Base-by-base conservation (phyloP, 2,329 filamentous ascomycete species). In the Xylaria sp. region DNA sequence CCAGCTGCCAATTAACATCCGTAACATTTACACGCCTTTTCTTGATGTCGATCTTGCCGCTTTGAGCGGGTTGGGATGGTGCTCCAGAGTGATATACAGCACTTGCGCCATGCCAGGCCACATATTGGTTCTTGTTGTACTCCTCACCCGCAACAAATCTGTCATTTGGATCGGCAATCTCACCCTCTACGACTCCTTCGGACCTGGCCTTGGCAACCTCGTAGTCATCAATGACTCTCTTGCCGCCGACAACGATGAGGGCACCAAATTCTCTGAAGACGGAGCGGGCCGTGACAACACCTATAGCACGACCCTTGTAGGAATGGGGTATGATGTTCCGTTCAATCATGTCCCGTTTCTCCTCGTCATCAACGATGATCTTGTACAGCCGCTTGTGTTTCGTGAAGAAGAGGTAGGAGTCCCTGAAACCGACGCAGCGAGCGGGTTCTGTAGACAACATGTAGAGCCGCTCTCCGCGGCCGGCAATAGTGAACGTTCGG, bases 61-160 rank as follows among this genome's bases (percentile, higher is more conserved):
- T 90, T 39, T 89, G 90, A 67, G 91, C 84, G 2, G 94, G 93
- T n/a, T 93, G 89, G 25, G 91, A 90, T 1, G 94, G 93, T 1
- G 87, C 88, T 66, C 90, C 91, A 13, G 92, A 94, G 79, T 98
- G 94, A 79, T 99, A 99, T 28, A 99, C 96, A 48, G 93, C 91
- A 79, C 95, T 98, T 57, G 96, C 96, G 59, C 96, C 96, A 79
- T 97, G 94, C 96, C 96, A 99, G 33, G 96, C 96, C 33, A 99
- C 96, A 78, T 98, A 99, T 80, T 98, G 94, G 78, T 99, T 99
- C 83, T 95, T 94, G 85, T 99, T 98, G 86, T 99, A 99, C n/a
- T 90, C 86, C 78, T 97, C 92, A 48, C 91, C 92, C 9, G 88
- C 87, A 31, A 94, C 88, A 51, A 94, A 87, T 69, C 86, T 87